A percentile compares a stretch with the other conserved stretches of the same genome.
phyloP scores from a whole-genome alignment of 2,329 filamentous ascomycete species.

The Epichloe amarillans region DNA sequence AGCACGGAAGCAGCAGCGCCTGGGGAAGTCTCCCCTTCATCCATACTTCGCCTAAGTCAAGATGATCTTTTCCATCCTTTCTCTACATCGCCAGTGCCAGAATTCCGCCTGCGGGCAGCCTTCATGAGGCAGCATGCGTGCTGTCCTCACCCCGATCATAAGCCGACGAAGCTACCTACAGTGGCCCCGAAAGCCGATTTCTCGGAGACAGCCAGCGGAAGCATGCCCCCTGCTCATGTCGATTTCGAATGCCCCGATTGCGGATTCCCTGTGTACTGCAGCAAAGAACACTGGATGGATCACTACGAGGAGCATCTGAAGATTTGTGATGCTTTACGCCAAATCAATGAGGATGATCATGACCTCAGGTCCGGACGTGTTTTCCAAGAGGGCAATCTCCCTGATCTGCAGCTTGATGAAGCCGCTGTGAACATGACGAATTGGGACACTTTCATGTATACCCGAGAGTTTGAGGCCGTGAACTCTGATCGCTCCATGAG shows the following conservation, averaged over 20 bases:
- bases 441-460: constrained; percentile 96
- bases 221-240: constrained; percentile 63
- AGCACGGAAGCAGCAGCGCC: constrained; percentile 16
- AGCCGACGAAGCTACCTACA: constrained; percentile 54
- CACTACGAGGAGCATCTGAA: constrained; percentile 89
- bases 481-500: constrained; percentile 83
- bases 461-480: constrained; percentile 78
- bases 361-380: constrained; percentile 80
- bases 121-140: constrained; percentile 89
- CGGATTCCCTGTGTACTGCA: constrained; percentile 86
- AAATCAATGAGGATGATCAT: constrained; percentile 98
- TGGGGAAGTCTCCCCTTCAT: constrained; percentile 11
- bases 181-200: constrained; percentile 52
- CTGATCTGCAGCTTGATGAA: constrained; percentile 80
- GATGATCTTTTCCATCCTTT: constrained; percentile 92
- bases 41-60: constrained; percentile 36
- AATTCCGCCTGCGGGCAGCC: constrained; percentile 74
- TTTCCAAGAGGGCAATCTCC: constrained; percentile 86
- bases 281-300: constrained; percentile 87
- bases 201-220: constrained; percentile 39
- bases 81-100: constrained; percentile 73
- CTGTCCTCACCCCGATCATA: constrained; percentile 83
- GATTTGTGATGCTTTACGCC: constrained; percentile 77
- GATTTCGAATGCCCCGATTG: constrained; percentile 94
- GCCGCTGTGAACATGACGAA: constrained; percentile 94